phyloP scores from a whole-genome alignment of 2,329 filamentous ascomycete genomes.

The Ophiostoma montium region DNA sequence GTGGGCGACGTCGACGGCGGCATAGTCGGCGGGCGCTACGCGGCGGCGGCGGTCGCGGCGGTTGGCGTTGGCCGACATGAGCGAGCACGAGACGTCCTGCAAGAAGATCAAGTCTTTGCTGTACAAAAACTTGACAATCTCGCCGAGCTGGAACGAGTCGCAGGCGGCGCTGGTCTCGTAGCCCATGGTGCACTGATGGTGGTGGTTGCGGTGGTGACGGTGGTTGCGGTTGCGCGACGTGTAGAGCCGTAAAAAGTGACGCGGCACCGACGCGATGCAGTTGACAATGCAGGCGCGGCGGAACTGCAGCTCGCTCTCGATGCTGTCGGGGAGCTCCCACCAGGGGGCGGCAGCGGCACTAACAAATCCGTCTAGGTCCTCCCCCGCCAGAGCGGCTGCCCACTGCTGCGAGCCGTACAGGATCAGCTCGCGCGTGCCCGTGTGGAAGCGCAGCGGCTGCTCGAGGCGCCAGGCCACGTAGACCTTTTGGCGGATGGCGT shows the following conservation, averaged over 20 bases:
- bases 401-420: conserved; percentile 49
- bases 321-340: conserved; percentile 56
- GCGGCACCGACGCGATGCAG: conserved; percentile 54
- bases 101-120: conserved; percentile 47
- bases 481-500: conserved; percentile 54
- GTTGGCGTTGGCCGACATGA: conserved; percentile 10
- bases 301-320: conserved; percentile 53
- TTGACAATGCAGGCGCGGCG: conserved; percentile 53
- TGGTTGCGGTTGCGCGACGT: conserved; percentile 39
- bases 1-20: conserved; percentile 41
- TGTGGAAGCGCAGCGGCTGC: conserved; percentile 43
- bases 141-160: conserved; percentile 65
- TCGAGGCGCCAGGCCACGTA: conserved; percentile 52
- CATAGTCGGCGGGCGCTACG: neutral
- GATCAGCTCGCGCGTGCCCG: conserved; percentile 51
- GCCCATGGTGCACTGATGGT: conserved; percentile 54
- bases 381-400: conserved; percentile 22
- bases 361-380: conserved; percentile 19
- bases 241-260: conserved; percentile 54
- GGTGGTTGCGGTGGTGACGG: conserved; percentile 33
- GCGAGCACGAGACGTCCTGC: conserved; percentile 34
- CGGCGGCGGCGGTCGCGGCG: neutral
- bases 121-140: conserved; percentile 59
- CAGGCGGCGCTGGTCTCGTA: conserved; percentile 61
- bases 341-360: conserved; percentile 31